Conservation (phyloP, 768 basidiomycete species). For the Scleroderma citrinum region DNA sequence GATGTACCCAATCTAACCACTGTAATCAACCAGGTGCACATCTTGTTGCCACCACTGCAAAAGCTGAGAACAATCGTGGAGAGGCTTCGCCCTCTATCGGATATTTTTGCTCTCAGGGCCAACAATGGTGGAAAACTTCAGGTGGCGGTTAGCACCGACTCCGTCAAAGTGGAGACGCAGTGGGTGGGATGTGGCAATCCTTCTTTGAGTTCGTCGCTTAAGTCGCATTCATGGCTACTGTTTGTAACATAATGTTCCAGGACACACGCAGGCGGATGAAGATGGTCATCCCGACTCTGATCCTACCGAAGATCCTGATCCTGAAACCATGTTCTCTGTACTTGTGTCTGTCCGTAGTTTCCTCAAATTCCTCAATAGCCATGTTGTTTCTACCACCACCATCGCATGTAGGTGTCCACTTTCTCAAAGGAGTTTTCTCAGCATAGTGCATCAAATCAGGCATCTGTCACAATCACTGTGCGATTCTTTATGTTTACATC, state of each 20-base stretch:
- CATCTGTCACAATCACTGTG: conserved; percentile 75
- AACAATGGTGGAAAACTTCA: conserved; percentile 55
- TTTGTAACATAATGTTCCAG: conserved; percentile 9
- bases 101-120: conserved; percentile 62
- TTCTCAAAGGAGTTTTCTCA: not conserved
- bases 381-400: conserved; percentile 76
- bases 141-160: conserved; percentile 57
- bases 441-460: conserved; percentile 36
- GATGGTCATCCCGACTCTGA: conserved; percentile 31
- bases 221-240: not conserved
- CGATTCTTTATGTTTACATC: conserved; percentile 86
- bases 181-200: conserved; percentile 75
- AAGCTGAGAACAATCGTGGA: conserved; percentile 79
- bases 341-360: conserved; percentile 70
- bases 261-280: conserved; percentile 22
- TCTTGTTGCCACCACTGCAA: conserved; percentile 67
- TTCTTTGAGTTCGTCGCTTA: conserved; percentile 35
- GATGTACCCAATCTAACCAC: not conserved
- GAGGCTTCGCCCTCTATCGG: conserved; percentile 62
- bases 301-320: conserved; percentile 40
- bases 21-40: conserved; percentile 50
- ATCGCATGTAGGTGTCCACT: conserved; percentile 65
- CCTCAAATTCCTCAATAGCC: conserved; percentile 73
- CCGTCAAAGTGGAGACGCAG: conserved; percentile 70
- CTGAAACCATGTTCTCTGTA: conserved; percentile 55